Conservation (phyloP, 257 asterid species). For the Scutellaria galericulata region DNA sequence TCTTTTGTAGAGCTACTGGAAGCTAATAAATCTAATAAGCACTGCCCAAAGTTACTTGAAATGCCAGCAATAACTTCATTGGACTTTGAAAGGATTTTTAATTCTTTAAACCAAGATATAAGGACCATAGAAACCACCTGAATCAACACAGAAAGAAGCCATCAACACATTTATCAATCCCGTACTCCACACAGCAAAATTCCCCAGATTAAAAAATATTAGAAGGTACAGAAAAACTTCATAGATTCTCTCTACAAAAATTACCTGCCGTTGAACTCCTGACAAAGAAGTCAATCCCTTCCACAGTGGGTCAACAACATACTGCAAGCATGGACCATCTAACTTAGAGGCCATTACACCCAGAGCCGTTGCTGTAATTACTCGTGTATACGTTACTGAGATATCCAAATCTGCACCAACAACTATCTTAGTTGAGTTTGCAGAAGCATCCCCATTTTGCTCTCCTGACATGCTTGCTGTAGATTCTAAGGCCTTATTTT, state of each 20-base stretch:
- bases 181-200: constrained; percentile 24
- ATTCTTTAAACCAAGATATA: constrained; percentile 93
- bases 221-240: constrained; percentile 3
- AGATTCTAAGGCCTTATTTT: constrained; percentile 50
- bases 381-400: constrained; percentile 88
- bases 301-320: constrained; percentile 81
- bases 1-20: constrained; percentile 91
- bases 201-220: constrained; percentile 13
- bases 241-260: constrained; percentile 22
- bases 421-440: constrained; percentile 67
- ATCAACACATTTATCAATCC: constrained; percentile 12
- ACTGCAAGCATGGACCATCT: constrained; percentile 61
- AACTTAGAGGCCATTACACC: constrained; percentile 89
- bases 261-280: constrained; percentile 99
- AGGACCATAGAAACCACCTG: constrained; percentile 95
- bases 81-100: constrained; percentile 50
- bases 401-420: constrained; percentile 94
- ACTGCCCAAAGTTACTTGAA: constrained; percentile 69
- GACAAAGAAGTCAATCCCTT: constrained; percentile 79
- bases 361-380: constrained; percentile 82
- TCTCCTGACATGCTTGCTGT: constrained; percentile 53
- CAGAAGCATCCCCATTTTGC: constrained; percentile 68
- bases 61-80: constrained; percentile 55
- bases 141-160: constrained; percentile 32
- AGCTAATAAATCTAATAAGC: constrained; percentile 73